Evolutionary conservation across 1,139 yeast genomes (phyloP), one percentile per base, ranked within the genome.

Genomic region (Yarrowia galli): DNA sequence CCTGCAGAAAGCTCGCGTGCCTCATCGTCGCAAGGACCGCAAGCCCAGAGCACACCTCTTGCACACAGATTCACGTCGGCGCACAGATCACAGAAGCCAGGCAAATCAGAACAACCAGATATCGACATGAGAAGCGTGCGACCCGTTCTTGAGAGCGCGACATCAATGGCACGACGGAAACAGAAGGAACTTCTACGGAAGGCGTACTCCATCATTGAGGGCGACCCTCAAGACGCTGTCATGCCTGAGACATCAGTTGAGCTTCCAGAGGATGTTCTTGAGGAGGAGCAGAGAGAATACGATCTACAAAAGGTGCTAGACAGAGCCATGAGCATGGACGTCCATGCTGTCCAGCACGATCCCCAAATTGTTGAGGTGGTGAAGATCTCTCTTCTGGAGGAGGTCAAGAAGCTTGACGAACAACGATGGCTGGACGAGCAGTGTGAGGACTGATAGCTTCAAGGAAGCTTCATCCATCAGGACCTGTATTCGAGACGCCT

Each of bases 151-250:
- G 66, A 61, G 25, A 61, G 46, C 20, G 66, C 54, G 12, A 46
- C 56, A 1, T 49, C 54, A 12, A 61, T 48, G 56, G 66, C 66
- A 2, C 54, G 66, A 22, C 22, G 66, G 12, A 61, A 61, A 23
- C 66, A 61, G 22, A 61, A 61, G 56, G 56, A 46, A 25, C 46
- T 61, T 23, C n/a, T 61, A 9, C 56, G 46, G 5, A 46, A 48
- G 46, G 66, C 56, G 5, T 61, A 45, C 38, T n/a, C 56, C 10
- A 61, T 61, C 66, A 61, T 61, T 38, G 64, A 43, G 42, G 64
- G 64, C 5, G 64, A 58, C 10, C 66, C 66, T 1, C 54, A 61
- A 25, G 66, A 61, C 38, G 6, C 56, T 3, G 56, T 46, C 9
- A 35, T 61, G 45, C 66, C 66, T 46, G 66, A 61, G 36, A 61